Conservation (phyloP, 1,284 basidiomycete species). For the Moesziomyces parantarcticus region DNA sequence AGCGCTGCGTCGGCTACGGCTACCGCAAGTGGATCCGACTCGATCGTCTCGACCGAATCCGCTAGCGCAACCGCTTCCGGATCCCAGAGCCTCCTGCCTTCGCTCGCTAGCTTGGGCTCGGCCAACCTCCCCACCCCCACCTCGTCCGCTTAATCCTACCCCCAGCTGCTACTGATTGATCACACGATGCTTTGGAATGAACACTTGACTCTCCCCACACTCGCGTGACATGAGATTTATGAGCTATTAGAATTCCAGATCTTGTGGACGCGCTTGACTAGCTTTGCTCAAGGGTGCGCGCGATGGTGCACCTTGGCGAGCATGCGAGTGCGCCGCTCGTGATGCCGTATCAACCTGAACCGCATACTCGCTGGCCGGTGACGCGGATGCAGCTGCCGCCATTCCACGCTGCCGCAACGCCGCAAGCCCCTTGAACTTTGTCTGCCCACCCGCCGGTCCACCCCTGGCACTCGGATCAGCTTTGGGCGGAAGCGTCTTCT, state of each 20-base stretch:
- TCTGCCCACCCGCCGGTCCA: background rate
- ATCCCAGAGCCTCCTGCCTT: conserved; percentile 4
- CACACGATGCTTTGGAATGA: too few species aligned
- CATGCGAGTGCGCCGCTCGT: conserved; percentile 7
- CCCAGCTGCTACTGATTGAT: too few species aligned
- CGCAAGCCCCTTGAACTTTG: conserved; percentile 26
- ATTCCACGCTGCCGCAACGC: conserved; percentile 35
- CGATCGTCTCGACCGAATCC: conserved; percentile 8
- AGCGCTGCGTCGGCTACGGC: conserved; percentile 2
- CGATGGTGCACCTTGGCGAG: background rate
- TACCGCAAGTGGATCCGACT: conserved; percentile 19
- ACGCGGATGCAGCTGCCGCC: conserved; percentile 21
- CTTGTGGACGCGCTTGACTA: conserved; percentile 21
- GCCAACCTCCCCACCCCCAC: conserved; percentile 15
- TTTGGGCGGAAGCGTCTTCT: background rate
- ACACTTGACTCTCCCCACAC: too few species aligned
- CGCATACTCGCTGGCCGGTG: conserved; percentile 7
- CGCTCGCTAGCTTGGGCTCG: conserved; percentile 7
- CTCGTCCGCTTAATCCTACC: conserved; percentile 3
- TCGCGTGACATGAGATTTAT: background rate
- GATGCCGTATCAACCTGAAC: conserved; percentile 29
- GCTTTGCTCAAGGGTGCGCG: conserved; percentile 6
- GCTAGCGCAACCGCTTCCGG: conserved; percentile 1
- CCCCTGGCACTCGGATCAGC: background rate
- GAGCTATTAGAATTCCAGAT: conserved; percentile 29